phyloP scores from a whole-genome alignment of 192 early-diverging fungal genomes.

The Coemansia sp. region DNA sequence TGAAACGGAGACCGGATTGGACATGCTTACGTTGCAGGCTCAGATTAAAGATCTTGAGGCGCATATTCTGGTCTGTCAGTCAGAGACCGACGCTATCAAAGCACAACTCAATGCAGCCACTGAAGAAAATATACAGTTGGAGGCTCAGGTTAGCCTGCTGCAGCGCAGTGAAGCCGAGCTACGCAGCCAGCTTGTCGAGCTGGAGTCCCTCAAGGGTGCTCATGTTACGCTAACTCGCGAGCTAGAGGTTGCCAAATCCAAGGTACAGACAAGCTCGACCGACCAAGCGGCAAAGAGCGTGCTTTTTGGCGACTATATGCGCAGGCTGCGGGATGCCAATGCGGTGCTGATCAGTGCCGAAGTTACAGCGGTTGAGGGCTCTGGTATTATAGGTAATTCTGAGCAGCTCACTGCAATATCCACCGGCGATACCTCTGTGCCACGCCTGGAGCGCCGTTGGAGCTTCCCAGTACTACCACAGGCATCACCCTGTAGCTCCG shows the following conservation, averaged over 20 bases:
- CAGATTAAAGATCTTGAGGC: not conserved
- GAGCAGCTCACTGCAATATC: too few relatives aligned
- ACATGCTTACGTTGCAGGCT: not conserved
- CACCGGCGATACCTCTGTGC: not conserved
- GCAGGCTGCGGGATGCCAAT: constrained; percentile 20
- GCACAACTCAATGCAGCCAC: constrained; percentile 12
- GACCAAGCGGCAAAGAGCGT: constrained; percentile 4
- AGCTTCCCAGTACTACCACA: constrained; percentile 5
- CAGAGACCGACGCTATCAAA: not conserved
- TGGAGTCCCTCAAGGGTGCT: constrained; percentile 11
- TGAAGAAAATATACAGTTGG: constrained; percentile 8
- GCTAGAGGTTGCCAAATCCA: constrained; percentile 10
- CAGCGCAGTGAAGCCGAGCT: constrained; percentile 10
- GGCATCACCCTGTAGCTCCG: not conserved
- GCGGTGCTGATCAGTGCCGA: constrained; percentile 17
- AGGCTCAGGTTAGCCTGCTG: constrained; percentile 4
- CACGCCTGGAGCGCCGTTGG: constrained; percentile 6
- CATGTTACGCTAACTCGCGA: constrained; percentile 7
- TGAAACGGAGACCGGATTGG: not conserved
- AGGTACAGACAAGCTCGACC: not conserved
- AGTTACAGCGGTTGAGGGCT: constrained; percentile 17
- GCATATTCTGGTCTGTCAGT: not conserved
- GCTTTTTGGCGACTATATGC: constrained; percentile 18
- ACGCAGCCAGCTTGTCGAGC: constrained; percentile 19
- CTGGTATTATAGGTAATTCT: not conserved